phyloP scores from a whole-genome alignment of 2,329 filamentous ascomycete genomes.

The Penicillium verrucosum region DNA sequence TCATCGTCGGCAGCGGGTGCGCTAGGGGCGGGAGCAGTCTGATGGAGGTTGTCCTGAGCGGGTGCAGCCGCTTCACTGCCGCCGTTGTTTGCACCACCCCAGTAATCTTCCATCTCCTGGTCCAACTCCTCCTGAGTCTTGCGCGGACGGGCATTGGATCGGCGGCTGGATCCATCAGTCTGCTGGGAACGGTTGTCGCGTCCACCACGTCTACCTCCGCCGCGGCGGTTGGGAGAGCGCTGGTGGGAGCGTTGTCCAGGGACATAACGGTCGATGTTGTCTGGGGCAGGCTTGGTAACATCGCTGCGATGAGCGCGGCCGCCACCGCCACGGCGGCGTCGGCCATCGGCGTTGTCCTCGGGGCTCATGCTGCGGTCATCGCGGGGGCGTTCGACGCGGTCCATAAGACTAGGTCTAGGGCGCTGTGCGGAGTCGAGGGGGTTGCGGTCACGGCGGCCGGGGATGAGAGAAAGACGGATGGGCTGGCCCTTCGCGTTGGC shows the following conservation, averaged over 20 bases:
- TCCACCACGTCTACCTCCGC: conserved; percentile 49
- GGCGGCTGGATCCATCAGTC: conserved; percentile 29
- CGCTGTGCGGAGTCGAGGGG: conserved; percentile 51
- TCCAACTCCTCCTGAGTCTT: conserved; percentile 92
- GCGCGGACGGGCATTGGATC: conserved; percentile 58
- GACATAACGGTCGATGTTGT: conserved; percentile 75
- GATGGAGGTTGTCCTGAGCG: conserved; percentile 23
- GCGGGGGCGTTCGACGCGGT: conserved; percentile 53
- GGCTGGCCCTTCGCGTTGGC: conserved; percentile 88
- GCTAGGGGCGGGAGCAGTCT: conserved; percentile 29
- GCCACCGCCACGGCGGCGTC: conserved; percentile 41
- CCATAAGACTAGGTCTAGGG: conserved; percentile 62
- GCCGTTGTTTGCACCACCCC: conserved; percentile 50
- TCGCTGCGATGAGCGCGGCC: conserved; percentile 52
- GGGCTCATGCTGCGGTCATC: conserved; percentile 45
- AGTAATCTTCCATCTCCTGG: conserved; percentile 97
- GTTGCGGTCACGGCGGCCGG: conserved; percentile 46
- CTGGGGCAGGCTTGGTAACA: conserved; percentile 55
- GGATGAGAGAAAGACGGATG: conserved; percentile 68
- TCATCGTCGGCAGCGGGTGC: conserved; percentile 48
- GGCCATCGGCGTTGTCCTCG: conserved; percentile 33
- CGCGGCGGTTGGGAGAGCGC: conserved; percentile 41
- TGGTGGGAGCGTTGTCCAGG: conserved; percentile 54
- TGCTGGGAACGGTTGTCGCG: conserved; percentile 35
- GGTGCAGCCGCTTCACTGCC: conserved; percentile 37